Evolutionary conservation across 306 rosid species (phyloP).

Genomic region (Ceratonia siliqua): DNA sequence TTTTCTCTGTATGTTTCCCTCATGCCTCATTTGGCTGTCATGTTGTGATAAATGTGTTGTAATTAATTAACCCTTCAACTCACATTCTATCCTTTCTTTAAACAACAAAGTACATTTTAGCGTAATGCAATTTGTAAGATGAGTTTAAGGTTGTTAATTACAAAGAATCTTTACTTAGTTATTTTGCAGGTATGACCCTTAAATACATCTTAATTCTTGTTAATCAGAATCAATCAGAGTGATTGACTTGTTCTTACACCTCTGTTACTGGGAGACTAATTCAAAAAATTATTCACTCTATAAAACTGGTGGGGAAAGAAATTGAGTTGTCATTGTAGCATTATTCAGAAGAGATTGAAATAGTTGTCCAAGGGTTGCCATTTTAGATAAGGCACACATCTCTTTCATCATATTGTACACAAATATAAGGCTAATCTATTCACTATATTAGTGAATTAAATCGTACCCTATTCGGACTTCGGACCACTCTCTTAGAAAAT

Average conservation of each 20-base stretch:
- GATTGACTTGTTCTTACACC: background rate
- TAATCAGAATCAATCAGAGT: background rate
- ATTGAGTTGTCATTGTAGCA: slow-evolving; percentile 10
- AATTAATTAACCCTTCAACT: background rate
- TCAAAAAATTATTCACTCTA: too few relatives aligned
- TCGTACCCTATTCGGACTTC: background rate
- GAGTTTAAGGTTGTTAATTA: background rate
- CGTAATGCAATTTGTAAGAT: background rate
- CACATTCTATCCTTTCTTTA: slow-evolving; percentile 33
- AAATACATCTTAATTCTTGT: background rate
- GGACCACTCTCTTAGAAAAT: slow-evolving; percentile 25
- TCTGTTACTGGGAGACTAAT: background rate
- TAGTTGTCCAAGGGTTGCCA: slow-evolving; percentile 35
- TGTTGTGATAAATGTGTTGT: too few relatives aligned
- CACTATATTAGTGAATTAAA: background rate
- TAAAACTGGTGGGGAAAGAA: too few relatives aligned
- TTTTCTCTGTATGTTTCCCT: too few relatives aligned
- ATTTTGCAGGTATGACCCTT: background rate
- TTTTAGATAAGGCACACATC: slow-evolving; percentile 48
- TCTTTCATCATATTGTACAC: slow-evolving; percentile 33
- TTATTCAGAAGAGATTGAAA: background rate
- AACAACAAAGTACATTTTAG: background rate
- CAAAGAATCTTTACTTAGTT: background rate
- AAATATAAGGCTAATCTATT: slow-evolving; percentile 32
- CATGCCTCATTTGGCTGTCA: too few relatives aligned